These are phyloP conservation scores for Bothriochloa decipiens DNA, from an alignment of 176 grass and related monocot genomes.

Conservation along the genomic window DNA sequence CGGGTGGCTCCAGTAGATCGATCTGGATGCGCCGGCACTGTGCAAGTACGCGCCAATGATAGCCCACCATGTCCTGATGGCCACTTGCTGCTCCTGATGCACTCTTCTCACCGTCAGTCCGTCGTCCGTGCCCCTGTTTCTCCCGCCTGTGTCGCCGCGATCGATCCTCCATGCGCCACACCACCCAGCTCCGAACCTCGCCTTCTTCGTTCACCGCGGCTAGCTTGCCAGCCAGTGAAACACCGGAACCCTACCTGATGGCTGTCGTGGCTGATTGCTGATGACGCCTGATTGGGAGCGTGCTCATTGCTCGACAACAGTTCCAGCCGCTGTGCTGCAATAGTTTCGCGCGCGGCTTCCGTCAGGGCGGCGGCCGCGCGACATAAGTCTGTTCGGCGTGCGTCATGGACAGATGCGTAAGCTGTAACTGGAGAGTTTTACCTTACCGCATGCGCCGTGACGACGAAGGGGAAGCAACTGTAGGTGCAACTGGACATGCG, in stretches of 20 bases:
- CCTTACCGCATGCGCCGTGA: background rate
- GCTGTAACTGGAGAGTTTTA: background rate
- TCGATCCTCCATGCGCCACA: background rate
- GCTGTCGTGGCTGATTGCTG: background rate
- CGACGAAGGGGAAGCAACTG: background rate
- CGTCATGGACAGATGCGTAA: too few relatives aligned
- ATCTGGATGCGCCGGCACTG: conserved; percentile 49
- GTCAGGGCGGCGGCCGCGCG: background rate
- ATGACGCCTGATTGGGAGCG: background rate
- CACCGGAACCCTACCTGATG: background rate
- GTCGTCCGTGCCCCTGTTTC: conserved; percentile 1
- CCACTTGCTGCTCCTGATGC: conserved; percentile 7
- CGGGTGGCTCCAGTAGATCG: background rate
- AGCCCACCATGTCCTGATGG: background rate
- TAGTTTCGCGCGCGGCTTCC: background rate
- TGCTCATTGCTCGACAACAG: conserved; percentile 11
- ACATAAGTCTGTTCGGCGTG: conserved; percentile 42
- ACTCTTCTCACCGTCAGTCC: background rate
- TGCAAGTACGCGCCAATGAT: conserved; percentile 41
- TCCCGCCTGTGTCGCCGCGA: background rate
- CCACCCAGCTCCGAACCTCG: background rate
- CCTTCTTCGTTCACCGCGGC: background rate
- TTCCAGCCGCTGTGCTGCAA: background rate
- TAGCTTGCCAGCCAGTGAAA: background rate
- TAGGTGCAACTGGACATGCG: background rate